Evolutionary conservation across 2,329 filamentous ascomycete genomes (phyloP).

Genomic region (Magnaporthiopsis incrustans): DNA sequence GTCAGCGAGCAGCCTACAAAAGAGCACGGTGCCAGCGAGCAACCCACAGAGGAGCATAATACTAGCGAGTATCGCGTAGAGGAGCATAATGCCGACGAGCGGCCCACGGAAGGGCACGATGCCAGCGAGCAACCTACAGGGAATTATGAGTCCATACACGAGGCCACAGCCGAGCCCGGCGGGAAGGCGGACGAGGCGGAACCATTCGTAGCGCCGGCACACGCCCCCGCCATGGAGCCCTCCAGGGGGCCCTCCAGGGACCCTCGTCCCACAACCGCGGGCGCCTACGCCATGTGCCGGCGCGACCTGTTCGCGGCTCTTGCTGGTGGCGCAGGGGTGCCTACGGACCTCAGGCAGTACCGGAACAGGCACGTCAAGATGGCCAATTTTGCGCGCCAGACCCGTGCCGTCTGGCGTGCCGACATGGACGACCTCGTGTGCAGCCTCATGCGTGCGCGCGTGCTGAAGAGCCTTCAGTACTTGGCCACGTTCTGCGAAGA

Average conservation of each 20-base stretch:
- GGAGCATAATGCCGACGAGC: not conserved
- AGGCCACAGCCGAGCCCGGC: not conserved
- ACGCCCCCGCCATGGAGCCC: too few species aligned
- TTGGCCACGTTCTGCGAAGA: conserved; percentile 23
- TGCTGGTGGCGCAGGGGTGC: not conserved
- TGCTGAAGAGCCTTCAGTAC: conserved; percentile 37
- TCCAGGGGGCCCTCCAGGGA: conserved; percentile 7
- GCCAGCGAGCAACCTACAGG: not conserved
- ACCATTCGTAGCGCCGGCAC: not conserved
- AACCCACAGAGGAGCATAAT: not conserved
- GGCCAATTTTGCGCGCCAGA: conserved; percentile 8
- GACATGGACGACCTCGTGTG: conserved; percentile 51
- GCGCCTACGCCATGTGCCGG: conserved; percentile 23
- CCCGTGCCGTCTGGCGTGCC: conserved; percentile 33
- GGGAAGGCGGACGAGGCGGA: conserved; percentile 8
- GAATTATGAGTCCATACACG: not conserved
- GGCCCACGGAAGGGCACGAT: not conserved
- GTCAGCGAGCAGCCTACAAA: not conserved
- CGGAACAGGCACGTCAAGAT: conserved; percentile 11
- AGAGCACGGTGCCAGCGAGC: not conserved
- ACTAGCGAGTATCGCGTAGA: too few species aligned
- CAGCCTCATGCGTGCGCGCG: conserved; percentile 37
- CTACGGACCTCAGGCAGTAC: conserved; percentile 11
- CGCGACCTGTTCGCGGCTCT: conserved; percentile 24
- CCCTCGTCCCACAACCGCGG: not conserved